Base-by-base conservation (phyloP, 2,329 filamentous ascomycete genomes). In the Epichloe typhina region DNA sequence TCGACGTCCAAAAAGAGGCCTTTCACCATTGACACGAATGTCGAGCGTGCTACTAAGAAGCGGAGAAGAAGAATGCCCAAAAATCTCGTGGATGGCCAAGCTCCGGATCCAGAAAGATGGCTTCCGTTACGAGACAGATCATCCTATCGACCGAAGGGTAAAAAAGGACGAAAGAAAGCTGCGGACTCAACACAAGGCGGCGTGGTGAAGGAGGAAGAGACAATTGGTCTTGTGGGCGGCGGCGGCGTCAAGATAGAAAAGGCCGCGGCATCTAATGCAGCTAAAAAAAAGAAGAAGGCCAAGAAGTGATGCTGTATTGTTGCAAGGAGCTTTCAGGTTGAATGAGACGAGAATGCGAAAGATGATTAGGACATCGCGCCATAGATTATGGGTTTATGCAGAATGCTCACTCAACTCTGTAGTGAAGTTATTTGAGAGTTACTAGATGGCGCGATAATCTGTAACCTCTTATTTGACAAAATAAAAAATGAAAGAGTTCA, bases 31-130 rank as follows among this genome's bases (percentile, higher is more conserved):
- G 57, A 53, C 3, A 67, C 74, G 13, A 57, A 61, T 1, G 58
- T 59, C 12, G 58, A 66, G 19, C 74, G 73, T 55, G 54, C 71
- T 8, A 67, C 70, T 37, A 81, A 80, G 61, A 71, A 76, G 53
- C 81, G 79, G 62, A 78, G 76, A 60, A 72, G 76, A 51, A 79
- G 79, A 58, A 72, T 86, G 60, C 85, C 85, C 35, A 88, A 87
- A 68, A 77, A 83, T 60, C 87, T 80, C 61, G 86, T 88, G 53
- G 78, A 86, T 49, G 80, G 76, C 58, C 94, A 89, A 73, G 83
- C 82, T 56, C 79, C 87, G 36, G 93, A 98, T 66, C 83, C 88
- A 0, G 93, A 98, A 69, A 77, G 93, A 55, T 98, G 93, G 93
- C 69, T 98, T 53, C 91, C 93, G 12, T 73, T 97, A 61, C 82